Percentiles rank a stretch among this genome's conserved stretches.
These are phyloP conservation scores for Xylaria cubensis DNA, from an alignment of 495 filamentous ascomycete genomes.

Conservation along the genomic window DNA sequence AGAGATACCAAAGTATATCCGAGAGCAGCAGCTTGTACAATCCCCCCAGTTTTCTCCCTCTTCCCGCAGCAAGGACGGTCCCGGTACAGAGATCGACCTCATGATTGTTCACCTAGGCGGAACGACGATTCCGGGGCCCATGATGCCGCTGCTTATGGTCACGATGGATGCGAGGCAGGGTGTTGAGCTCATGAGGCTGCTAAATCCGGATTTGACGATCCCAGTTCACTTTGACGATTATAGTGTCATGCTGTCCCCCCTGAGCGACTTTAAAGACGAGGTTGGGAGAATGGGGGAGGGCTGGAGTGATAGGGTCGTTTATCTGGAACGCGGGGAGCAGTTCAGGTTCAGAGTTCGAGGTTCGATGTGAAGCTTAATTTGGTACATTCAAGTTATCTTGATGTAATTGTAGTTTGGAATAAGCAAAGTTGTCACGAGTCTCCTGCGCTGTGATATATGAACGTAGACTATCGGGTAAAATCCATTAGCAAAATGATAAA, in stretches of 20 bases:
- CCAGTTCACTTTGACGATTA: constrained; percentile 77
- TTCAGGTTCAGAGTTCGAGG: constrained; percentile 61
- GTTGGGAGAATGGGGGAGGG: constrained; percentile 56
- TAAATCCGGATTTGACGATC: constrained; percentile 70
- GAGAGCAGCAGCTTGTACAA: constrained; percentile 43
- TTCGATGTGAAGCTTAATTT: background rate
- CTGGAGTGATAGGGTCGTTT: constrained; percentile 60
- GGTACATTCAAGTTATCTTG: background rate
- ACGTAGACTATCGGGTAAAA: background rate
- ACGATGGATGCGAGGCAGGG: constrained; percentile 75
- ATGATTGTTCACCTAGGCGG: constrained; percentile 74
- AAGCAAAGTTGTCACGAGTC: background rate
- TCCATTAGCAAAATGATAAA: background rate
- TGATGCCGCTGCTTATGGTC: constrained; percentile 67
- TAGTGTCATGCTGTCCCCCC: constrained; percentile 63
- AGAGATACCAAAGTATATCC: constrained; percentile 58
- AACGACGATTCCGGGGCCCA: constrained; percentile 67
- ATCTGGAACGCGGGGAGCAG: constrained; percentile 66
- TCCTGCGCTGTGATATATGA: background rate
- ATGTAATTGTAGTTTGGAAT: background rate
- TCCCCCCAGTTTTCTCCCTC: background rate
- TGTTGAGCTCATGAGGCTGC: constrained; percentile 62
- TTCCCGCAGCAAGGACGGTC: background rate
- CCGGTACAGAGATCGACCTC: constrained; percentile 60
- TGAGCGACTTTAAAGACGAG: constrained; percentile 66